phyloP scores from a whole-genome alignment of 345 rosid genomes.

The Euphorbia lathyris region DNA sequence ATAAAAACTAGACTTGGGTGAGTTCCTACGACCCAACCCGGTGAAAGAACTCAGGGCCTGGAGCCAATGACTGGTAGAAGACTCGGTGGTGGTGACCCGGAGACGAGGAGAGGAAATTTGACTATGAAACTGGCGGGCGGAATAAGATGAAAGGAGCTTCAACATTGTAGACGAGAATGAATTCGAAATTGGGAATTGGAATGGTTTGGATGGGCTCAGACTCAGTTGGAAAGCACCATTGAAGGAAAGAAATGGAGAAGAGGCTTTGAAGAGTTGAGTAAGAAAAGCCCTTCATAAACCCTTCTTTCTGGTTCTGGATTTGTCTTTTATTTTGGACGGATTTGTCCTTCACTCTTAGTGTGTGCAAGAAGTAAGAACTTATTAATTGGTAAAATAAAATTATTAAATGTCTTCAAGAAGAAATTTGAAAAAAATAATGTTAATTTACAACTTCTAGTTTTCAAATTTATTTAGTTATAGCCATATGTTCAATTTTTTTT shows the following conservation, averaged over 20 bases:
- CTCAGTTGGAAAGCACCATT: slow-evolving; percentile 5
- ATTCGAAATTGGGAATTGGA: slow-evolving; percentile 1
- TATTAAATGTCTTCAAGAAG: too few relatives aligned
- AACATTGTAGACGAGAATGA: slow-evolving; percentile 15
- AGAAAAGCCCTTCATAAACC: slow-evolving; percentile 38
- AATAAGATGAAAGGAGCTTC: slow-evolving; percentile 24
- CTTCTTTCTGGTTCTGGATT: slow-evolving; percentile 2
- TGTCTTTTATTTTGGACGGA: not conserved
- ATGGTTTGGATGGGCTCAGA: not conserved
- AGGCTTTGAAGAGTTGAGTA: not conserved
- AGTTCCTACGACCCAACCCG: slow-evolving; percentile 7
- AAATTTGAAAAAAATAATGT: too few relatives aligned
- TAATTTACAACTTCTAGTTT: too few relatives aligned
- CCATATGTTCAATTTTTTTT: too few relatives aligned
- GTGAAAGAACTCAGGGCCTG: slow-evolving; percentile 20
- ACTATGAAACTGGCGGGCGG: slow-evolving; percentile 25
- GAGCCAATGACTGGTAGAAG: slow-evolving; percentile 10
- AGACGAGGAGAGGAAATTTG: slow-evolving; percentile 26
- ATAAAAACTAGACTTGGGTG: slow-evolving; percentile 23
- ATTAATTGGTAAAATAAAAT: too few relatives aligned
- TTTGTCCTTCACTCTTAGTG: not conserved
- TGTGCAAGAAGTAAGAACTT: too few relatives aligned
- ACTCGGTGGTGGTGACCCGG: slow-evolving; percentile 12
- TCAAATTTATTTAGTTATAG: too few relatives aligned
- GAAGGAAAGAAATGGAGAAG: slow-evolving; percentile 7